Evolutionary conservation across 768 basidiomycete species (phyloP), one percentile per base, ranked within the genome.

Genomic region (Kwoniella shandongensis): DNA sequence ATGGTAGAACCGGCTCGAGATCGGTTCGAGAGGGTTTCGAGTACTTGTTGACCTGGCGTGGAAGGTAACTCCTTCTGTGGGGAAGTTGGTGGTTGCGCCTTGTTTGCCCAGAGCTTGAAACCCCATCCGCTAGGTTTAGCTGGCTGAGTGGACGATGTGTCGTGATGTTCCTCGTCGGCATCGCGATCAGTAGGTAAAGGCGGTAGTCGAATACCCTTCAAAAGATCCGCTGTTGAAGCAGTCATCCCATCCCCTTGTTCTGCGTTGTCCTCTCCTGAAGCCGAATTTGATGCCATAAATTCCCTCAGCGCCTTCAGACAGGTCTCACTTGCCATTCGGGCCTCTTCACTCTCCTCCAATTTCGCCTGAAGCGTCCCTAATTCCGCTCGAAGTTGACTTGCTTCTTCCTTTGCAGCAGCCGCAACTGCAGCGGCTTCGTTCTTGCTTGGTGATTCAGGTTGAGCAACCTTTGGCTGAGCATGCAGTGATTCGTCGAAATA

Each of bases 281-380:
- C 20, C 17, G 27, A 44, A 23, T 27, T 32, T 1, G 32, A 54
- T 10, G 75, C 70, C 46, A 80, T 77, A 56, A 77, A 97, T 55
- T 85, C 86, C 35, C 91, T 82, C 40, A 98, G 79, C 0, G 88
- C 89, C 52, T 83, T 85, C 62, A 88, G 84, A 72, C 90, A 92
- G 0, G 83, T 83, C 63, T 97, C 91, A 32, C 88, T 89, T 3
- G 93, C 93, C 69, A 90, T 86, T 45, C 85, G 81, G 2, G 89
- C 90, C 76, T 97, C 93, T 59, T 83, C 86, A 0, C 85, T 81
- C 69, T 94, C 91, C 36, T 71, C 79, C 44, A 94, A 78, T 57
- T 90, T 88, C 59, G 83, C 81, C 64, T 84, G 84, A 54, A 86
- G 63, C 1, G 78, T 64, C 40, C 75, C 77, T 29, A 91, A 57